phyloP scores from a whole-genome alignment of 257 asterid species.

The Ligustrum vulgare region DNA sequence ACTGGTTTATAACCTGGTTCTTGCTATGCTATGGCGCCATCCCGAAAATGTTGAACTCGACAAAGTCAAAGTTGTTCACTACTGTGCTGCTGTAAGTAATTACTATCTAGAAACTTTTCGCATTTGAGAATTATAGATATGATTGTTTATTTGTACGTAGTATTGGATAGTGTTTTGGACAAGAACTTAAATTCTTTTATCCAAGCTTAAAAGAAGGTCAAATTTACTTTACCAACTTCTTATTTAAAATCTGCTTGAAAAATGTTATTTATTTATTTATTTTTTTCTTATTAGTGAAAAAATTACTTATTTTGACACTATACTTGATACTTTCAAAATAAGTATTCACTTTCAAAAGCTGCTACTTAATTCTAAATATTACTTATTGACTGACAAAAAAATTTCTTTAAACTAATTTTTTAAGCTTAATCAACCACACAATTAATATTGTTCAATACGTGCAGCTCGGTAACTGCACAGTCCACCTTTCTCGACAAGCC shows the following conservation, averaged over 20 bases:
- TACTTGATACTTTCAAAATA: neutral
- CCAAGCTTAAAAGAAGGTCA: neutral
- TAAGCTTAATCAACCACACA: neutral
- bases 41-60: conserved; percentile 16
- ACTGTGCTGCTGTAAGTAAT: conserved; percentile 16
- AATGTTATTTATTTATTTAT: neutral
- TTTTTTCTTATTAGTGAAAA: neutral
- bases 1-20: conserved; percentile 14
- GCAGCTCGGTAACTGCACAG: neutral
- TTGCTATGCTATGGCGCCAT: conserved; percentile 24
- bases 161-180: neutral
- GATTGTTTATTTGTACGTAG: neutral
- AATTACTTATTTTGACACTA: neutral
- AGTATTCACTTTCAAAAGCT: neutral
- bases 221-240: neutral
- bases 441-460: neutral
- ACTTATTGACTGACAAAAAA: neutral
- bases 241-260: no score
- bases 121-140: neutral
- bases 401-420: neutral
- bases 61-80: conserved; percentile 24
- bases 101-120: neutral
- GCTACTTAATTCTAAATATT: no score
- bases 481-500: neutral
- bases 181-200: neutral